Percentiles rank a stretch among this genome's conserved stretches.
phyloP scores from a whole-genome alignment of 1,284 basidiomycete species.

The Rhodotorula glutinis region DNA sequence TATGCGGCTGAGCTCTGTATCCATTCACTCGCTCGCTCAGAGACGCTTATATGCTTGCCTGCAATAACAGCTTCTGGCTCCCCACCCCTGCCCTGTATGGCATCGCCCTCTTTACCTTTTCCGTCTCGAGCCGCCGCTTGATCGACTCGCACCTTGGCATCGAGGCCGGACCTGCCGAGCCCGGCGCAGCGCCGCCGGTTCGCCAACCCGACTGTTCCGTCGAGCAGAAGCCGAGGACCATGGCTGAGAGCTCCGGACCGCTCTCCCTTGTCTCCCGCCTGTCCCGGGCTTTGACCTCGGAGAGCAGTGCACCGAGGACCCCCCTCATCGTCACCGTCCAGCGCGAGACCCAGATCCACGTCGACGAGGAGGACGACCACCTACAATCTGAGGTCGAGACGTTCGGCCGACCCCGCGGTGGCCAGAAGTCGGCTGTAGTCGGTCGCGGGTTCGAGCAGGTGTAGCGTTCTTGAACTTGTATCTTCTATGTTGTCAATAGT shows the following conservation, averaged over 20 bases:
- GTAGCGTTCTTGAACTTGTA: no score
- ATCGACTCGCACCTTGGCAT: slow-evolving; percentile 4
- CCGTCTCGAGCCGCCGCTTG: slow-evolving; percentile 1
- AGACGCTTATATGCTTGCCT: background rate
- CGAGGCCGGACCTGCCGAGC: background rate
- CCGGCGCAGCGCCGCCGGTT: background rate
- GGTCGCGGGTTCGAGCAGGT: no score
- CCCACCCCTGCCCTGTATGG: slow-evolving; percentile 9
- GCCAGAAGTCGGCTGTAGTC: no score
- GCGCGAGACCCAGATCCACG: background rate
- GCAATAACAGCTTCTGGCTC: slow-evolving; percentile 3
- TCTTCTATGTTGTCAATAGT: no score
- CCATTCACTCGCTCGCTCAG: no score
- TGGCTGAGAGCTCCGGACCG: background rate
- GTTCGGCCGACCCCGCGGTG: no score
- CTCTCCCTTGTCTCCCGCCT: background rate
- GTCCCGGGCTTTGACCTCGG: background rate
- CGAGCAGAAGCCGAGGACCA: background rate
- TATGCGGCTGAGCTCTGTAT: no score
- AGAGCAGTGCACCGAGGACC: background rate
- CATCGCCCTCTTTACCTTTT: slow-evolving; percentile 14
- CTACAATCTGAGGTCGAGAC: background rate
- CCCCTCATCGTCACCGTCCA: background rate
- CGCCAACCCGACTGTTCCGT: background rate
- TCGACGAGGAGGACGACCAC: background rate